Conservation (phyloP, 208 protist species). For the Crithidia fasciculata region DNA sequence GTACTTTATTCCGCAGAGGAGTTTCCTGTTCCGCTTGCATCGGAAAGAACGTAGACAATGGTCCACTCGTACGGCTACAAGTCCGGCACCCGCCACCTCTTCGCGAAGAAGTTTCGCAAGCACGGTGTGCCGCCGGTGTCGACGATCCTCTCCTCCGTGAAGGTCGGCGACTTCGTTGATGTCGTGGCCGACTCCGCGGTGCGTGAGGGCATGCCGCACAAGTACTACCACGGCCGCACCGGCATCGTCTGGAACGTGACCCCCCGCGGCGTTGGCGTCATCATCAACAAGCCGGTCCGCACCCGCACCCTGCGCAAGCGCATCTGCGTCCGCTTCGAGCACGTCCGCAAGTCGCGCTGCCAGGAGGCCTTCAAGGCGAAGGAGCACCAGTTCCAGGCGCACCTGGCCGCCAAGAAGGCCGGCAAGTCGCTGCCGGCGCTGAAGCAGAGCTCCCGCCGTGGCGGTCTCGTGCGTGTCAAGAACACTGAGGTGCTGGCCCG, state of each 20-base stretch:
- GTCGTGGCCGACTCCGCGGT: slow-evolving; percentile 98
- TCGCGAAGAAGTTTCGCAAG: slow-evolving; percentile 97
- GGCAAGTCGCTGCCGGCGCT: slow-evolving; percentile 73
- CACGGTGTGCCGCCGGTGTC: slow-evolving; percentile 93
- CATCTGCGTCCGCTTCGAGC: slow-evolving; percentile 99
- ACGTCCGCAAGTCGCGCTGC: slow-evolving; percentile 96
- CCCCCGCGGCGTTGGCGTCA: slow-evolving; percentile 98
- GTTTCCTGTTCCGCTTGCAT: not conserved
- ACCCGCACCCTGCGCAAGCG: slow-evolving; percentile 99
- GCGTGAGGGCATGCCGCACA: slow-evolving; percentile 99
- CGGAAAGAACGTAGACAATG: slow-evolving; percentile 49
- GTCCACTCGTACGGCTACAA: slow-evolving; percentile 97
- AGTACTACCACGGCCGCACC: slow-evolving; percentile 99
- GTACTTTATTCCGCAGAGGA: not conserved
- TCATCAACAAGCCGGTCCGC: slow-evolving; percentile 99
- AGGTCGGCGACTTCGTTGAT: slow-evolving; percentile 99
- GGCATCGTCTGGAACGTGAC: slow-evolving; percentile 99
- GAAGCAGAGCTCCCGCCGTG: slow-evolving; percentile 79
- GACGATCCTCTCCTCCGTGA: slow-evolving; percentile 97
- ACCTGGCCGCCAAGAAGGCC: slow-evolving; percentile 80
- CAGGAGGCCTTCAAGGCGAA: slow-evolving; percentile 91
- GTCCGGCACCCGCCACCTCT: slow-evolving; percentile 97
- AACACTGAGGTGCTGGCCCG: slow-evolving; percentile 84
- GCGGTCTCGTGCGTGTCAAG: slow-evolving; percentile 73
- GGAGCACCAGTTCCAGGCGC: slow-evolving; percentile 77